A percentile compares a stretch with the other conserved stretches of the same genome.
Evolutionary conservation across 345 rosid species (phyloP).

Genomic region (Capsella bursapastoris): DNA sequence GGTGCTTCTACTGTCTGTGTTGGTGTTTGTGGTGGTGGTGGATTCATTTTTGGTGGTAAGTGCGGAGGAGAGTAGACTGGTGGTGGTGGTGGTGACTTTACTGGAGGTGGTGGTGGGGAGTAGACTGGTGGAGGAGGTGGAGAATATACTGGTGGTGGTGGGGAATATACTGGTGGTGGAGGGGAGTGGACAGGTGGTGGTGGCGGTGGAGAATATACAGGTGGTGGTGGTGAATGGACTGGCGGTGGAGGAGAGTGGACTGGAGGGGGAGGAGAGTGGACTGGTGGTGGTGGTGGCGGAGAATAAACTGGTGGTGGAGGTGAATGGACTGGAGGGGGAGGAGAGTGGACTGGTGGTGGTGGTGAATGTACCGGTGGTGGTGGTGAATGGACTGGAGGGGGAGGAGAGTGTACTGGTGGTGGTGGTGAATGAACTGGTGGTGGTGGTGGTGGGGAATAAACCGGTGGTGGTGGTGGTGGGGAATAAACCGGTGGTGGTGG

Average conservation of each 20-base stretch:
- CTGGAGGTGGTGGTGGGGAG: conserved; percentile 1
- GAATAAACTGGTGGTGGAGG: conserved; percentile 36
- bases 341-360: conserved; percentile 7
- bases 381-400: not conserved
- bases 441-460: conserved; percentile 32
- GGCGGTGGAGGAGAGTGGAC: conserved; percentile 29
- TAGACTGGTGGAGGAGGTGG: conserved; percentile 21
- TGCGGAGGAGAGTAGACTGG: conserved; percentile 21
- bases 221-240: not conserved
- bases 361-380: conserved; percentile 26
- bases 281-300: conserved; percentile 37
- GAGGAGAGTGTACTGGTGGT: conserved; percentile 3
- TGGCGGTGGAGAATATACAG: conserved; percentile 23
- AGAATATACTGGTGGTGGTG: conserved; percentile 14
- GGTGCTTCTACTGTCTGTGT: conserved; percentile 36
- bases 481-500: not conserved
- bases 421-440: conserved; percentile 23
- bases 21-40: conserved; percentile 44
- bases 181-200: conserved; percentile 13
- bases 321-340: not conserved
- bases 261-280: conserved; percentile 4
- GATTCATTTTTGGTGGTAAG: conserved; percentile 4
- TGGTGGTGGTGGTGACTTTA: conserved; percentile 2
- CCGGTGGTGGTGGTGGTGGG: conserved; percentile 39
- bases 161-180: conserved; percentile 27